Evolutionary conservation across 805 yeast species (phyloP).

Genomic region (Candida adriatica): DNA sequence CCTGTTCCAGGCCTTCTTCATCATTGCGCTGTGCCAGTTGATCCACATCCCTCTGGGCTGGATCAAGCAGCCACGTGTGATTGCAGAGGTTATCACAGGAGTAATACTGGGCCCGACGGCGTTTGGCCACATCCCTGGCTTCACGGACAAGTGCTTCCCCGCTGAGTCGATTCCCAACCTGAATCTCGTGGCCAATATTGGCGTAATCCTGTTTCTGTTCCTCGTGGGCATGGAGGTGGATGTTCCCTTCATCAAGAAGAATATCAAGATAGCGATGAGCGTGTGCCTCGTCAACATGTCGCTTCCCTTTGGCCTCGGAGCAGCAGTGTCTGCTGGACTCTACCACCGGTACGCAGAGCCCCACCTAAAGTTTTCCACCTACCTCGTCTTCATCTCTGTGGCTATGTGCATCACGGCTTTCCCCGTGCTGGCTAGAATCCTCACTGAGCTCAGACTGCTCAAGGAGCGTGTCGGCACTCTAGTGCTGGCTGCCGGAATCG

Average conservation of each 20-base stretch:
- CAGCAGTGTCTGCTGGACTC: constrained; percentile 61
- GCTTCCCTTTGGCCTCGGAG: constrained; percentile 75
- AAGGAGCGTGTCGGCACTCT: constrained; percentile 65
- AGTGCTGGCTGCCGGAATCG: constrained; percentile 79
- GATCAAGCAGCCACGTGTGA: constrained; percentile 71
- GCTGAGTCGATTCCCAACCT: constrained; percentile 53
- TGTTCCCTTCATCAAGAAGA: constrained; percentile 51
- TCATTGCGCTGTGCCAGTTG: constrained; percentile 51
- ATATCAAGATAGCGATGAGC: constrained; percentile 51
- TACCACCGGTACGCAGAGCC: constrained; percentile 25
- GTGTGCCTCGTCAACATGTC: constrained; percentile 72
- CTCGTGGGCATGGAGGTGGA: constrained; percentile 80
- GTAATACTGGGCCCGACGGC: constrained; percentile 71
- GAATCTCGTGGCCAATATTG: constrained; percentile 64
- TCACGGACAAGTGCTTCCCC: constrained; percentile 62
- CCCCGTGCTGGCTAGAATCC: constrained; percentile 75
- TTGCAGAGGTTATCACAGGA: constrained; percentile 77
- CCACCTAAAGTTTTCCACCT: constrained; percentile 57
- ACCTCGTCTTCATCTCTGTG: constrained; percentile 74
- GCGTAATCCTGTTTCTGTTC: constrained; percentile 67
- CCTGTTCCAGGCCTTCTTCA: constrained; percentile 60
- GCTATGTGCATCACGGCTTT: constrained; percentile 83
- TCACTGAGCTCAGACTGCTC: constrained; percentile 64
- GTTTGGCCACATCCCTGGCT: constrained; percentile 63
- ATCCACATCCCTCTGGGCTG: constrained; percentile 53